Evolutionary conservation across 1,284 basidiomycete species (phyloP).

Genomic region (Cutaneotrichosporon cavernicola): DNA sequence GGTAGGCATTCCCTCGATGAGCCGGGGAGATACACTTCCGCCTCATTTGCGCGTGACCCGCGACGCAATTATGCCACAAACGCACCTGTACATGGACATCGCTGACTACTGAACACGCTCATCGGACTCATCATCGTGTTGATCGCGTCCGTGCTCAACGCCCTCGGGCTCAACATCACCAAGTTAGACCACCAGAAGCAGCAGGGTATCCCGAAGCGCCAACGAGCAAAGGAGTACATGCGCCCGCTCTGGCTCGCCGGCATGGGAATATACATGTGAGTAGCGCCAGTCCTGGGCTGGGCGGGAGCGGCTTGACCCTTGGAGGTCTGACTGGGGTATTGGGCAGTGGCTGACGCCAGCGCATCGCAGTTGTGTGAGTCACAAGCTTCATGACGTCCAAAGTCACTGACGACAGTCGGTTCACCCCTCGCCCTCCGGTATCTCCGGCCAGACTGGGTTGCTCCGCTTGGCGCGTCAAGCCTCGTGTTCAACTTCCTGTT

Average conservation of each 20-base stretch:
- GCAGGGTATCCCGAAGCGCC: constrained; percentile 42
- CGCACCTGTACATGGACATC: neutral
- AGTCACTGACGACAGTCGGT: constrained; percentile 38
- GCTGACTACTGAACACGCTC: constrained; percentile 47
- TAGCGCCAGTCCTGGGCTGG: neutral
- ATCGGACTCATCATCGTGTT: constrained; percentile 53
- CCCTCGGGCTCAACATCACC: constrained; percentile 53
- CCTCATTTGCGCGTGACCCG: too few species aligned
- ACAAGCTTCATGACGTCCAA: neutral
- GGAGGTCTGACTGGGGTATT: neutral
- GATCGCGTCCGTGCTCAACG: constrained; percentile 47
- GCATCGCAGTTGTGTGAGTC: constrained; percentile 51
- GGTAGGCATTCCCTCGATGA: too few species aligned
- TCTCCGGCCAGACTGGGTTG: constrained; percentile 54
- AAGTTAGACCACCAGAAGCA: constrained; percentile 53
- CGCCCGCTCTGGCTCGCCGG: constrained; percentile 52
- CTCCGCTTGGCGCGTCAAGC: constrained; percentile 49
- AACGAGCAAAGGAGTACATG: constrained; percentile 47
- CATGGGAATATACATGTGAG: constrained; percentile 54
- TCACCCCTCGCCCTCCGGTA: constrained; percentile 52
- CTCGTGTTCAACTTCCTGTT: constrained; percentile 55
- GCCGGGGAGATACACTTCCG: too few species aligned
- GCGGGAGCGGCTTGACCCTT: neutral
- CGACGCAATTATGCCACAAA: neutral
- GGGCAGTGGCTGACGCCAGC: constrained; percentile 29